Conservation (phyloP, 768 basidiomycete species). For the Pisolithus orientalis region DNA sequence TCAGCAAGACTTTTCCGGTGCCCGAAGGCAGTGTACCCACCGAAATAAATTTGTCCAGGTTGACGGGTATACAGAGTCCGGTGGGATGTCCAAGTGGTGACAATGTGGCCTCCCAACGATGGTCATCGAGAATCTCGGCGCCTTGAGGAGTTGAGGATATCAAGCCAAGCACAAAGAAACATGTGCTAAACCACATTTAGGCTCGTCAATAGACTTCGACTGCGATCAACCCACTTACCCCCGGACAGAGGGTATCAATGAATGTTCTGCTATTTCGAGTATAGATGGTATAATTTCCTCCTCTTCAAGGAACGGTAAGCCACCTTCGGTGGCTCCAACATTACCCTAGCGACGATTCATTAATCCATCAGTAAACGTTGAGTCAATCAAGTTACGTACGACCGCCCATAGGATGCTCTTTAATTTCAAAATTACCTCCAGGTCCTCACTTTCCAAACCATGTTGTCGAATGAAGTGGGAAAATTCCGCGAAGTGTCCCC, state of each 20-base stretch:
- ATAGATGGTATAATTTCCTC: slow-evolving; percentile 90
- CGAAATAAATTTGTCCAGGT: slow-evolving; percentile 72
- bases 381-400: slow-evolving; percentile 44
- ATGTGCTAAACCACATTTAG: slow-evolving; percentile 57
- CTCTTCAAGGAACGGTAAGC: slow-evolving; percentile 92
- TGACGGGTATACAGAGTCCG: slow-evolving; percentile 85
- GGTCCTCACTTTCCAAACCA: slow-evolving; percentile 76
- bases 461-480: slow-evolving; percentile 86
- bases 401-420: slow-evolving; percentile 98
- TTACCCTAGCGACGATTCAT: slow-evolving; percentile 59
- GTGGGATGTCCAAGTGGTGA: slow-evolving; percentile 83
- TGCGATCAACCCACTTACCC: slow-evolving; percentile 55
- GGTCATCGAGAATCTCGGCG: slow-evolving; percentile 88
- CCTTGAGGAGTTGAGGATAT: slow-evolving; percentile 90
- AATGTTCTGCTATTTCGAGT: slow-evolving; percentile 86
- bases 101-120: slow-evolving; percentile 87
- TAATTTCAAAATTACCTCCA: slow-evolving; percentile 78
- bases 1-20: slow-evolving; percentile 2
- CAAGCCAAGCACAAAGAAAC: slow-evolving; percentile 91
- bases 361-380: neutral
- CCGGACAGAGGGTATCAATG: slow-evolving; percentile 83
- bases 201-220: neutral
- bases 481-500: slow-evolving; percentile 87
- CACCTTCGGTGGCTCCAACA: slow-evolving; percentile 84
- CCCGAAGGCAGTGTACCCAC: slow-evolving; percentile 39